A percentile compares a stretch with the other conserved stretches of the same genome.
These are phyloP conservation scores for Mollisia scopiformis DNA, from an alignment of 2,329 filamentous ascomycete genomes.

Conservation along the genomic window DNA sequence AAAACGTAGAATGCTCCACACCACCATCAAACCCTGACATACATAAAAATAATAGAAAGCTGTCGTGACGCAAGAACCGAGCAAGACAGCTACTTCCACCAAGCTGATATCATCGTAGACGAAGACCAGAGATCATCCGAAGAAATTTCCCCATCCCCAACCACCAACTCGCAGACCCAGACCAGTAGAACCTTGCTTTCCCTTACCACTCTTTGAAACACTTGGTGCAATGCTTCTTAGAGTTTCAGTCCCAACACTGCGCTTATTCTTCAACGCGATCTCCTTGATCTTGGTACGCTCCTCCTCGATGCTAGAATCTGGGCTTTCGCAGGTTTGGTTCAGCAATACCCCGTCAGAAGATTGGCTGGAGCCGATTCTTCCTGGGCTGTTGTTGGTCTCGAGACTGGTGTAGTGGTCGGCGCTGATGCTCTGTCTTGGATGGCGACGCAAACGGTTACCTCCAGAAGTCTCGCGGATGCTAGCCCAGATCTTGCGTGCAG, in stretches of 20 bases:
- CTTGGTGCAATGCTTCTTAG: constrained; percentile 30
- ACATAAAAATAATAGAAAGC: neutral
- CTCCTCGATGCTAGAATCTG: constrained; percentile 11
- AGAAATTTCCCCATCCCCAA: constrained; percentile 24
- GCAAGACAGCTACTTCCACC: neutral
- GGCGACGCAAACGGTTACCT: constrained; percentile 13
- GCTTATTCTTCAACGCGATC: constrained; percentile 29
- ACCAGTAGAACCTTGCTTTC: constrained; percentile 10
- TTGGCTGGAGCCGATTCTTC: constrained; percentile 15
- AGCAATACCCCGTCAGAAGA: constrained; percentile 7
- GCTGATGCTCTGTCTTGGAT: constrained; percentile 24
- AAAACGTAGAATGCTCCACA: neutral
- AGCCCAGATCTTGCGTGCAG: constrained; percentile 37
- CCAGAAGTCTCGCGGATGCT: constrained; percentile 35
- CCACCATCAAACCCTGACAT: neutral
- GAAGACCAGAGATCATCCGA: constrained; percentile 16
- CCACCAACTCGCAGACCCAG: constrained; percentile 19
- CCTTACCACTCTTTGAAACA: constrained; percentile 14
- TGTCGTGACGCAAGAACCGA: neutral
- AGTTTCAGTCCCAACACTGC: constrained; percentile 28
- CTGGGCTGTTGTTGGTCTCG: constrained; percentile 18
- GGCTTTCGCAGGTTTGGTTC: neutral
- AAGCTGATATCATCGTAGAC: neutral
- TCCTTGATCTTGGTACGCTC: constrained; percentile 26
- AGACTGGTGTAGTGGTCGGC: constrained; percentile 27